phyloP scores from a whole-genome alignment of 768 basidiomycete genomes.

The Cytidiella melzeri region DNA sequence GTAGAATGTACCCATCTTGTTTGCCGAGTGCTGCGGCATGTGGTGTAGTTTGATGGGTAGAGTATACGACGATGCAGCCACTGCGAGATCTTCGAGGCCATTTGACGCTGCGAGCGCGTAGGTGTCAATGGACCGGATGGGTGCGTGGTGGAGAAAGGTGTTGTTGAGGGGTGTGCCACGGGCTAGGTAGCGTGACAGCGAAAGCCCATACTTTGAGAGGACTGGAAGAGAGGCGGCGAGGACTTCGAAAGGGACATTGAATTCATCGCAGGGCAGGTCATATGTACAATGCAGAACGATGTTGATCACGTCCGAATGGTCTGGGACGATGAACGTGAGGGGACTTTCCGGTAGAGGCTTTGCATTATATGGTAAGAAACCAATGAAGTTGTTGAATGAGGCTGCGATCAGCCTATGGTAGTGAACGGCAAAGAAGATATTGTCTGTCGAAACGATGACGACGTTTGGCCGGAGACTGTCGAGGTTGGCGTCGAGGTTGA shows the following conservation, averaged over 20 bases:
- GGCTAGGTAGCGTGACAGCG: conserved; percentile 38
- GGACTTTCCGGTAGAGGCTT: background rate
- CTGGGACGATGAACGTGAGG: conserved; percentile 33
- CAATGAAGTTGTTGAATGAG: background rate
- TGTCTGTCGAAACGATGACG: background rate
- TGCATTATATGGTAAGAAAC: background rate
- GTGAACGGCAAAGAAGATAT: background rate
- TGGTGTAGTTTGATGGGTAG: conserved; percentile 24
- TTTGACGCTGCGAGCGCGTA: conserved; percentile 65
- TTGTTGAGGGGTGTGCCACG: conserved; percentile 44
- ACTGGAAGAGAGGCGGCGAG: conserved; percentile 49
- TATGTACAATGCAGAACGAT: conserved; percentile 68
- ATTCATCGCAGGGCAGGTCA: conserved; percentile 65
- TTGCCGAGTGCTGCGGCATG: conserved; percentile 13
- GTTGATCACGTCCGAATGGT: conserved; percentile 58
- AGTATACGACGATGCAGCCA: conserved; percentile 66
- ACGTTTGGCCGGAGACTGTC: background rate
- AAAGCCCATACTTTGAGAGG: conserved; percentile 48
- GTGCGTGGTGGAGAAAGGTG: conserved; percentile 60
- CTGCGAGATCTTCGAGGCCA: conserved; percentile 67
- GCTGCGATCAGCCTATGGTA: background rate
- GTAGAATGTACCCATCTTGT: conserved; percentile 35
- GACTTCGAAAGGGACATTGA: conserved; percentile 58
- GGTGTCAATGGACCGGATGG: conserved; percentile 59
- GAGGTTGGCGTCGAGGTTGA: background rate